A percentile compares a stretch with the other conserved stretches of the same genome.
Evolutionary conservation across 768 basidiomycete species (phyloP).

Genomic region (Infundibulicybe gibba): DNA sequence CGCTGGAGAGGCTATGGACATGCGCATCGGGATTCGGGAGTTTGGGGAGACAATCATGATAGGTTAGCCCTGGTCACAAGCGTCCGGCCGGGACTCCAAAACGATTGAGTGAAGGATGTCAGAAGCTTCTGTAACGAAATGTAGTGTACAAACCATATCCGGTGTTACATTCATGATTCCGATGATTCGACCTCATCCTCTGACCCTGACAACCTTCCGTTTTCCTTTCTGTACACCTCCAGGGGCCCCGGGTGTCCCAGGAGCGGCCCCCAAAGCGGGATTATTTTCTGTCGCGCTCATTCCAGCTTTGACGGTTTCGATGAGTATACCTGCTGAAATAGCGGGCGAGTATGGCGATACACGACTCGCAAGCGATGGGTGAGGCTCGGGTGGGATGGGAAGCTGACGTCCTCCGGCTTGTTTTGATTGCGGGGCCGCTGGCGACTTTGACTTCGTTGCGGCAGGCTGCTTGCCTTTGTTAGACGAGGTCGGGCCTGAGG

Average conservation of each 20-base stretch:
- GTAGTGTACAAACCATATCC: too few relatives aligned
- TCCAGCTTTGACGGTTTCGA: constrained; percentile 84
- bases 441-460: constrained; percentile 40
- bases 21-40: too few relatives aligned
- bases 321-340: constrained; percentile 69
- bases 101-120: not conserved
- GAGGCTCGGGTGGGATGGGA: constrained; percentile 74
- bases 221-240: constrained; percentile 64
- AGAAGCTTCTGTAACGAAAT: not conserved
- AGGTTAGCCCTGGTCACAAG: too few relatives aligned
- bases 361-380: constrained; percentile 68
- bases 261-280: constrained; percentile 29
- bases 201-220: constrained; percentile 74
- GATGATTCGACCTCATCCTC: constrained; percentile 34
- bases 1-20: too few relatives aligned
- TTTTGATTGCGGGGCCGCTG: constrained; percentile 24
- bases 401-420: constrained; percentile 40
- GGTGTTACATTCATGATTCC: not conserved
- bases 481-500: constrained; percentile 24
- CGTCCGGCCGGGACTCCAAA: too few relatives aligned
- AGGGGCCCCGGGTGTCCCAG: constrained; percentile 33
- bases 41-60: too few relatives aligned
- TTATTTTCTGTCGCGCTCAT: constrained; percentile 61
- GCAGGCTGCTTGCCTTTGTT: constrained; percentile 53
- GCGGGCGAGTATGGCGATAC: constrained; percentile 81